Conservation (phyloP, 441 rosid species). For the Aquilaria agallochum region DNA sequence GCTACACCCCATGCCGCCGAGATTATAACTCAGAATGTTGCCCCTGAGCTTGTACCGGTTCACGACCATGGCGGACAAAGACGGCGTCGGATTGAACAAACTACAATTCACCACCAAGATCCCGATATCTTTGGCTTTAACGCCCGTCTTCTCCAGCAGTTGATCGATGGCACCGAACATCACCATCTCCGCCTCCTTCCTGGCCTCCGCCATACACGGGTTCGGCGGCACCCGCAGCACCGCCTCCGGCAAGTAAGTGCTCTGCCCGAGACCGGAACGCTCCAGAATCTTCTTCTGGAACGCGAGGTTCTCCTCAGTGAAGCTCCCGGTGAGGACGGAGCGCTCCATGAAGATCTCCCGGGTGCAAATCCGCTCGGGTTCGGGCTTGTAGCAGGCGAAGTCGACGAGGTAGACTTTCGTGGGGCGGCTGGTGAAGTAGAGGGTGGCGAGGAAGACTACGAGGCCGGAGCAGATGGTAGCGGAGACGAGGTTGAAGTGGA, state of each 20-base stretch:
- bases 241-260: slow-evolving; percentile 58
- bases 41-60: slow-evolving; percentile 66
- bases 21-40: slow-evolving; percentile 56
- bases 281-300: slow-evolving; percentile 69
- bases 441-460: slow-evolving; percentile 33
- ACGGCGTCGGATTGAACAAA: slow-evolving; percentile 70
- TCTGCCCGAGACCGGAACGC: slow-evolving; percentile 60
- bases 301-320: slow-evolving; percentile 53
- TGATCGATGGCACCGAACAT: slow-evolving; percentile 69
- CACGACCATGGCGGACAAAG: slow-evolving; percentile 61
- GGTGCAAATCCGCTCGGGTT: slow-evolving; percentile 39
- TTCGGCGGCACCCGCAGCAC: slow-evolving; percentile 43
- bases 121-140: slow-evolving; percentile 58
- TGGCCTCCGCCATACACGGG: slow-evolving; percentile 65
- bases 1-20: slow-evolving; percentile 82
- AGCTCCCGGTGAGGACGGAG: slow-evolving; percentile 31
- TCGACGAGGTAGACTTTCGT: slow-evolving; percentile 45
- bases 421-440: slow-evolving; percentile 63
- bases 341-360: slow-evolving; percentile 58
- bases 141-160: slow-evolving; percentile 52
- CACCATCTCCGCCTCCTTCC: slow-evolving; percentile 59
- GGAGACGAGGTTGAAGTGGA: slow-evolving; percentile 51
- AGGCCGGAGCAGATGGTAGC: slow-evolving; percentile 34
- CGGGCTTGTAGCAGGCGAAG: slow-evolving; percentile 65
- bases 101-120: slow-evolving; percentile 63